Percentiles rank a stretch among this genome's conserved stretches.
These are phyloP conservation scores for Penicillium aurantiogriseum DNA, from an alignment of 2,329 filamentous ascomycete species.

Conservation along the genomic window DNA sequence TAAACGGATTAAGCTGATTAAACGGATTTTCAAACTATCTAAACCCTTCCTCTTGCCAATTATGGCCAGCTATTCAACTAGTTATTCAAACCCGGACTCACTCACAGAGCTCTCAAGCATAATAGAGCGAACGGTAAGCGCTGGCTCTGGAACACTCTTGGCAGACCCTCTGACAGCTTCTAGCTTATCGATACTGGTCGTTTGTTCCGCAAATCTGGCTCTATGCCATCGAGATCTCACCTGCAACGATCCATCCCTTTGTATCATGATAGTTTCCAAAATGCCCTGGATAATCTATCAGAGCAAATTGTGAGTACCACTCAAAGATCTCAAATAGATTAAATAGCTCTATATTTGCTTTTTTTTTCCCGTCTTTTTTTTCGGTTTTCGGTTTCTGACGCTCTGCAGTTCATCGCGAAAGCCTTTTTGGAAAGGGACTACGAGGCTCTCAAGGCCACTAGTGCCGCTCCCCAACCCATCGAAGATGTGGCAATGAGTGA, in stretches of 20 bases:
- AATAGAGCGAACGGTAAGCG: slow-evolving; percentile 11
- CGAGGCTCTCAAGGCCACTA: slow-evolving; percentile 36
- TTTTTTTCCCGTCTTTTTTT: not conserved
- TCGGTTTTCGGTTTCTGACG: slow-evolving; percentile 6
- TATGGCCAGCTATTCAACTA: slow-evolving; percentile 5
- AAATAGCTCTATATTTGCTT: not conserved
- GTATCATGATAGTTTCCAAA: slow-evolving; percentile 42
- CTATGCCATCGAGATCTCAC: slow-evolving; percentile 34
- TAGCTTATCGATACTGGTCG: slow-evolving; percentile 45
- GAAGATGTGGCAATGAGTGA: slow-evolving; percentile 35
- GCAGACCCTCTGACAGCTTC: slow-evolving; percentile 18
- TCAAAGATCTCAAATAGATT: not conserved
- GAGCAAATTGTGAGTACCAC: slow-evolving; percentile 42
- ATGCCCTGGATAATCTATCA: slow-evolving; percentile 41
- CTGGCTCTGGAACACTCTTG: slow-evolving; percentile 6
- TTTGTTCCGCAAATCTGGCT: slow-evolving; percentile 40
- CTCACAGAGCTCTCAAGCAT: slow-evolving; percentile 11
- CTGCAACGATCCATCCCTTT: slow-evolving; percentile 40
- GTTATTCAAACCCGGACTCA: slow-evolving; percentile 8
- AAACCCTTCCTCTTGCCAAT: not conserved
- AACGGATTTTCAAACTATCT: too few relatives aligned
- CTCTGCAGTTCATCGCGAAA: slow-evolving; percentile 42
- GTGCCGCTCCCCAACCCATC: slow-evolving; percentile 25
- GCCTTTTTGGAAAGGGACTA: slow-evolving; percentile 45
- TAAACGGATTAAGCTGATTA: too few relatives aligned